phyloP scores from a whole-genome alignment of 306 rosid species.

The Castanea sativa region DNA sequence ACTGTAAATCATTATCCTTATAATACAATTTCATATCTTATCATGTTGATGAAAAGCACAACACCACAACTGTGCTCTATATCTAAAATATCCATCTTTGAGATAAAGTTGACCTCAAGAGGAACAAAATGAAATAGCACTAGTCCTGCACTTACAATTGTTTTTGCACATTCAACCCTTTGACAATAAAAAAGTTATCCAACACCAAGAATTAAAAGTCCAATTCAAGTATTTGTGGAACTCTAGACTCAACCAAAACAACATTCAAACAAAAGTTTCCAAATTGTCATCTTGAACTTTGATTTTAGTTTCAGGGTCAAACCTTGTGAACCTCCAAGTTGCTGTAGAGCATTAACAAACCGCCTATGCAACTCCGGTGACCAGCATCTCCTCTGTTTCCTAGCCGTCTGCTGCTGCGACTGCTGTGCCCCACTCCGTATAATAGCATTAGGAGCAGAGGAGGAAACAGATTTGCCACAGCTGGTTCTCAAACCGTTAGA shows the following conservation, averaged over 20 bases:
- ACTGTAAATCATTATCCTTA: constrained; percentile 18
- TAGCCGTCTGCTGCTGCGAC: constrained; percentile 47
- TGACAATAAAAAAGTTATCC: not conserved
- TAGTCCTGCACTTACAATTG: not conserved
- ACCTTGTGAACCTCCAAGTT: constrained; percentile 99
- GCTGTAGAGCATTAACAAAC: constrained; percentile 84
- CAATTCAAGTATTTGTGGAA: constrained; percentile 19
- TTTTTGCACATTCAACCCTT: constrained; percentile 14
- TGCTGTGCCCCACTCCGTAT: constrained; percentile 18
- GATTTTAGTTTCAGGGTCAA: constrained; percentile 24
- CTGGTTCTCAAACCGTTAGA: constrained; percentile 56
- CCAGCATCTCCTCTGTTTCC: constrained; percentile 99
- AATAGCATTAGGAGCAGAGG: constrained; percentile 40
- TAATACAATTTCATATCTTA: constrained; percentile 13
- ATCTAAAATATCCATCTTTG: constrained; percentile 20
- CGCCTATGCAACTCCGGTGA: constrained; percentile 88
- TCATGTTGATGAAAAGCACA: constrained; percentile 9
- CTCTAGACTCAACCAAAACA: constrained; percentile 1
- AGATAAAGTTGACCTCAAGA: constrained; percentile 3
- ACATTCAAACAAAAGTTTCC: not conserved
- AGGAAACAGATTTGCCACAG: constrained; percentile 46
- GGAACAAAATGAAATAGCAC: not conserved
- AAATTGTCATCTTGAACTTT: not conserved
- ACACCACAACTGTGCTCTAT: constrained; percentile 16
- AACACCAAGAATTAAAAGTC: constrained; percentile 12